Evolutionary conservation across 192 early-diverging fungal genomes (phyloP), one percentile per base, ranked within the genome.

Genomic region (Dissophora globulifera): DNA sequence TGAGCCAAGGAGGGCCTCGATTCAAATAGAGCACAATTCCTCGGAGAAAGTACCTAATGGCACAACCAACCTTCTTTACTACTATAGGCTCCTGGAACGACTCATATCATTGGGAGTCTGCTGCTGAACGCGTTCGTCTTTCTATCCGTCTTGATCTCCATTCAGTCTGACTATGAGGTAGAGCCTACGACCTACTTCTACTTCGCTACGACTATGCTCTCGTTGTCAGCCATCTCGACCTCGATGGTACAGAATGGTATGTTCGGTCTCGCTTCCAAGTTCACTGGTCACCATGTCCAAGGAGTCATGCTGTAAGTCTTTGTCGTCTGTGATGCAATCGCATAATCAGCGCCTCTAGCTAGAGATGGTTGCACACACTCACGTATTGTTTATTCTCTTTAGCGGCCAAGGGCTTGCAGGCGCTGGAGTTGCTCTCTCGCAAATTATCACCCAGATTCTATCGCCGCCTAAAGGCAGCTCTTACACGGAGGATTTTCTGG

Each of bases 181-280:
- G 72, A 80, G 17, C 84, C 88, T 8, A 60, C 85, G 6, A 53
- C 42, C 4, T 93, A 91, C 30, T 93, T 93, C 60, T 89, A 80
- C 59, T 80, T 92, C 55, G 82, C 69, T 2, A 48, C 92, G 43
- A n/a, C 67, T 3, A 79, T 91, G 69, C 63, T 94, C 8, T 79
- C 80, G 1, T 29, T 85, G 11, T 83, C 84, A 1, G 92, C 88
- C 6, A 79, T 78, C 7, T 78, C 86, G 13, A 92, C 88, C 29
- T 86, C 89, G 4, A 79, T 90, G 48, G 78, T 87, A 13, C 86
- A 89, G 45, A 88, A 87, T 55, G 89, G 85, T 47, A 74, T 89
- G 31, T 92, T 94, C 81, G 90, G 88, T 22, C 76, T 89, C n/a
- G 90, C 87, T 0, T 83, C 88, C 12, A 86, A 85, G 35, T 91